These are phyloP conservation scores for Fusarium goolgardi DNA, from an alignment of 2,329 filamentous ascomycete species.

Conservation along the genomic window DNA sequence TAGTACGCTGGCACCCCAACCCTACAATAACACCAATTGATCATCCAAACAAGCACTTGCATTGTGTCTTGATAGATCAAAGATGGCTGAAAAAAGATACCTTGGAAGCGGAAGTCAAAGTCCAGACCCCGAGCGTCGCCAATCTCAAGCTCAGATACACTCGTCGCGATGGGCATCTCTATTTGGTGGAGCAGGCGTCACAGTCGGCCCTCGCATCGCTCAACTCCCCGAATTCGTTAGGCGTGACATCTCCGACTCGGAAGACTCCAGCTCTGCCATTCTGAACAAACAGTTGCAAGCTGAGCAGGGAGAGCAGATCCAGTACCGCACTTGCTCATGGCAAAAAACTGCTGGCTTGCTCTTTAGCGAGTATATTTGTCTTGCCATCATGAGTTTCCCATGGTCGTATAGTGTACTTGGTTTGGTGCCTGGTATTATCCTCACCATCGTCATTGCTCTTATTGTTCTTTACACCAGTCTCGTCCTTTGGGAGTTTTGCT, in stretches of 20 bases:
- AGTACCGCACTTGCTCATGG: conserved; percentile 95
- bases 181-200: conserved; percentile 56
- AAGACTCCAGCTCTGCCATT: conserved; percentile 62
- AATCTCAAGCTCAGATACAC: conserved; percentile 29
- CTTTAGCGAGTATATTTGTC: conserved; percentile 95
- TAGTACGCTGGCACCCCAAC: background rate
- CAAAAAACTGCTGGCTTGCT: conserved; percentile 91
- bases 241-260: conserved; percentile 54
- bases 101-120: conserved; percentile 26
- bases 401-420: conserved; percentile 92
- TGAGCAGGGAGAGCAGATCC: conserved; percentile 82
- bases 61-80: background rate
- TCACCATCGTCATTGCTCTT: conserved; percentile 81
- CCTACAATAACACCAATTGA: background rate
- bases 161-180: conserved; percentile 50
- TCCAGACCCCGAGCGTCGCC: conserved; percentile 43
- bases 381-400: conserved; percentile 94
- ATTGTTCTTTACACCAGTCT: conserved; percentile 82
- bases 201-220: conserved; percentile 64
- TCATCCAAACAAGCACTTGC: background rate
- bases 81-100: conserved; percentile 47
- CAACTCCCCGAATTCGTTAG: conserved; percentile 55
- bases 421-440: conserved; percentile 83
- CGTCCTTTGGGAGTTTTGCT: conserved; percentile 82
- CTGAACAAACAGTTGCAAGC: conserved; percentile 76